These are phyloP conservation scores for Ceratocystis lukuohia DNA, from an alignment of 2,329 filamentous ascomycete species.

Conservation along the genomic window DNA sequence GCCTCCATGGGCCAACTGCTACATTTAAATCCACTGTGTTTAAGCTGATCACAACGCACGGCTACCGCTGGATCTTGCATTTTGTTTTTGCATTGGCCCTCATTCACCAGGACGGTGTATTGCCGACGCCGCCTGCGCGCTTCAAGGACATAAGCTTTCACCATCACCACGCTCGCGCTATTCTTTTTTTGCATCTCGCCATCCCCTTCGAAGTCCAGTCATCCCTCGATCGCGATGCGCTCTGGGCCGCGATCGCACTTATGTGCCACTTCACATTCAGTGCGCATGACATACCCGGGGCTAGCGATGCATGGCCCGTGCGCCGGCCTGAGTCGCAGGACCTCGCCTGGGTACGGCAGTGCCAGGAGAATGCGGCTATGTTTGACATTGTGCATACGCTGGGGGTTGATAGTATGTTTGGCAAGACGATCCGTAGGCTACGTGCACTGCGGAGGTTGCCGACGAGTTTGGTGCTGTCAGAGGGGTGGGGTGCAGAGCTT, in stretches of 20 bases:
- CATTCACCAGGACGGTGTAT: constrained; percentile 20
- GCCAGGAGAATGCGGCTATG: constrained; percentile 41
- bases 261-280: constrained; percentile 35
- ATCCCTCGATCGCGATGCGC: constrained; percentile 32
- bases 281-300: constrained; percentile 30
- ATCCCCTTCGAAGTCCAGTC: constrained; percentile 22
- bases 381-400: constrained; percentile 38
- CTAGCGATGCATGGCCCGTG: constrained; percentile 44
- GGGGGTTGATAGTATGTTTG: constrained; percentile 36
- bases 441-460: constrained; percentile 18
- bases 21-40: not conserved
- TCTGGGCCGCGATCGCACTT: constrained; percentile 36
- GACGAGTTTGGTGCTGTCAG: constrained; percentile 16
- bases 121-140: constrained; percentile 21
- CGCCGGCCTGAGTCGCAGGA: constrained; percentile 31
- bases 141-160: constrained; percentile 31
- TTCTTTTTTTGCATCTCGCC: constrained; percentile 35
- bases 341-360: constrained; percentile 46
- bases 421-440: constrained; percentile 22
- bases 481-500: constrained; percentile 5
- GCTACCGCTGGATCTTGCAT: constrained; percentile 19
- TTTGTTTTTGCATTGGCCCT: constrained; percentile 18
- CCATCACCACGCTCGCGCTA: constrained; percentile 33
- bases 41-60: constrained; percentile 21
- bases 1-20: not conserved